Evolutionary conservation across 306 rosid genomes (phyloP).

Genomic region (Argentina anserina): DNA sequence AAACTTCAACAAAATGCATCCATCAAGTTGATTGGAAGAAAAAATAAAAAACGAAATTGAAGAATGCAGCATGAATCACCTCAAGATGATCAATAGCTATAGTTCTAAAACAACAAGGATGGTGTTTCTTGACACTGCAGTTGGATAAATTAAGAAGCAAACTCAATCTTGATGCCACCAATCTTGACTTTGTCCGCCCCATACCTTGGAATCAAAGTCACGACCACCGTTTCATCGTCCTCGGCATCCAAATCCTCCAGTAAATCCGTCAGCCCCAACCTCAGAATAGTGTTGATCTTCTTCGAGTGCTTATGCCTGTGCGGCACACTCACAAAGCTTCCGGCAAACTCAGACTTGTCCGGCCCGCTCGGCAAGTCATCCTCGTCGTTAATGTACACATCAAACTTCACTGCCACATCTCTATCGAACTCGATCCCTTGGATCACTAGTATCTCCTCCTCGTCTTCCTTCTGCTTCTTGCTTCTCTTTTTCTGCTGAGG

Average conservation of each 20-base stretch:
- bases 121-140: neutral
- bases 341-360: constrained; percentile 20
- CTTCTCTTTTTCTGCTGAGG: constrained; percentile 42
- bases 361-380: constrained; percentile 11
- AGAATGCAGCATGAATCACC: neutral
- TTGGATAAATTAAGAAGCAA: constrained; percentile 12
- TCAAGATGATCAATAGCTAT: neutral
- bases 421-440: constrained; percentile 23
- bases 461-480: constrained; percentile 42
- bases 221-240: constrained; percentile 1
- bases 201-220: constrained; percentile 41
- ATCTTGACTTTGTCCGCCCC: constrained; percentile 48
- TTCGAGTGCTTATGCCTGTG: constrained; percentile 4
- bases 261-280: neutral
- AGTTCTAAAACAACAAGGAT: neutral
- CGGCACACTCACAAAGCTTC: constrained; percentile 18
- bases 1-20: neutral
- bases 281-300: neutral
- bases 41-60: neutral
- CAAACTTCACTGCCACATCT: constrained; percentile 16
- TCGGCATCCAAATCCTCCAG: constrained; percentile 10
- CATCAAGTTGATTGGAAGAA: neutral
- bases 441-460: constrained; percentile 50
- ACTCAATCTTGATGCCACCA: constrained; percentile 44
- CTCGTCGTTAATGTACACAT: constrained; percentile 23